A percentile compares a stretch with the other conserved stretches of the same genome.
Evolutionary conservation across 2,329 filamentous ascomycete species (phyloP).

Genomic region (Colletotrichum orbiculare): DNA sequence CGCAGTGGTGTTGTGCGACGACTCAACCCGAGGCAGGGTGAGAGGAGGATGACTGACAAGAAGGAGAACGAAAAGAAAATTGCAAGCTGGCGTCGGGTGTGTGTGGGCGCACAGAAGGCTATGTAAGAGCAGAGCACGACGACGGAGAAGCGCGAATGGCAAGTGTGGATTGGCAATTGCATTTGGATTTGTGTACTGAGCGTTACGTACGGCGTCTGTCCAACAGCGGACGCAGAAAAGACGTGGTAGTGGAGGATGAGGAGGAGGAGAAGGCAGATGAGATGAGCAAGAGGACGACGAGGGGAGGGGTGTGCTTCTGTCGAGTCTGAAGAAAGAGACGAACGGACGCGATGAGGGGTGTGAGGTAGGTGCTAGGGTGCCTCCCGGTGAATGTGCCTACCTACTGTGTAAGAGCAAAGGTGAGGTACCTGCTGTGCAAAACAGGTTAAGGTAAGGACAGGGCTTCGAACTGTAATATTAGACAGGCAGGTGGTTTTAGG

Average conservation of each 20-base stretch:
- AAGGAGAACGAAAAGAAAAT: slow-evolving; percentile 5
- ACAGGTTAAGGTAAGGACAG: no score
- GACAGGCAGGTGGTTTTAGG: not conserved
- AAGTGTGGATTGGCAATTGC: slow-evolving; percentile 6
- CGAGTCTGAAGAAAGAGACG: not conserved
- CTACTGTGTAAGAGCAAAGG: no score
- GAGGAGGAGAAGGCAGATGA: not conserved
- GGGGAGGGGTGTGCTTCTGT: not conserved
- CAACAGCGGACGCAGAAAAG: slow-evolving; percentile 12
- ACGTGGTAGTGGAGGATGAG: not conserved
- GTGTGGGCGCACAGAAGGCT: slow-evolving; percentile 23
- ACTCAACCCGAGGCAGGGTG: slow-evolving; percentile 1
- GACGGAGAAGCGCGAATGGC: slow-evolving; percentile 1
- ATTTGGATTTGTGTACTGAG: slow-evolving; percentile 14
- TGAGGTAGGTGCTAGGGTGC: not conserved
- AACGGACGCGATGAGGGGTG: no score
- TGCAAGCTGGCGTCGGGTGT: not conserved
- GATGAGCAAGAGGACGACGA: not conserved
- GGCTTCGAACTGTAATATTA: not conserved
- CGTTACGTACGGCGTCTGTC: slow-evolving; percentile 4
- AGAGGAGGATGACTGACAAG: not conserved
- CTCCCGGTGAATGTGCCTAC: no score
- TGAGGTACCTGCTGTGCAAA: no score
- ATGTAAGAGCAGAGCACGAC: slow-evolving; percentile 19
- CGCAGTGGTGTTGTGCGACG: slow-evolving; percentile 5